Evolutionary conservation across 257 asterid species (phyloP).

Genomic region (Ophiorrhiza pumila): DNA sequence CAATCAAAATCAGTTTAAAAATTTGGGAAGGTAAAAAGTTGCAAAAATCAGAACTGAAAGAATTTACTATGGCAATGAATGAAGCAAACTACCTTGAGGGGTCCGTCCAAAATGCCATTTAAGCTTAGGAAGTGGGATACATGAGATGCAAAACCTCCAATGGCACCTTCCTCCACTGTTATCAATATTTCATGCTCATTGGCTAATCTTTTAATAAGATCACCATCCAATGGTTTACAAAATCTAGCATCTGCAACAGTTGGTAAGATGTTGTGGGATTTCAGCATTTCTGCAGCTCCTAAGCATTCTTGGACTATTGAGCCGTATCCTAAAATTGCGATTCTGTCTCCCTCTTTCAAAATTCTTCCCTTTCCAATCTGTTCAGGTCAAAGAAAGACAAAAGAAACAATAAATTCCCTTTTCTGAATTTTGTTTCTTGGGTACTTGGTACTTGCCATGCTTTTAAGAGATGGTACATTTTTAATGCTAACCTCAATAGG

Average conservation of each 20-base stretch:
- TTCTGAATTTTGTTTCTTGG: neutral
- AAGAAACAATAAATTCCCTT: neutral
- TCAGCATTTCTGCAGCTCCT: constrained; percentile 53
- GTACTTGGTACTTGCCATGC: neutral
- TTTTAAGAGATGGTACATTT: neutral
- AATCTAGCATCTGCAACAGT: constrained; percentile 78
- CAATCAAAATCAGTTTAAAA: neutral
- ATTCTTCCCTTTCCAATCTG: constrained; percentile 78
- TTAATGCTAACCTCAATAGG: constrained; percentile 56
- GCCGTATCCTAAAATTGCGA: constrained; percentile 74
- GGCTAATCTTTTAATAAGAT: constrained; percentile 49
- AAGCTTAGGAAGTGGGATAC: constrained; percentile 61
- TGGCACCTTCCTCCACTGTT: constrained; percentile 77
- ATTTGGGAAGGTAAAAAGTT: neutral
- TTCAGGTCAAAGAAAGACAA: neutral
- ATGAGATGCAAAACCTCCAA: constrained; percentile 85
- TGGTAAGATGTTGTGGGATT: constrained; percentile 31
- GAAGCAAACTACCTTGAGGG: constrained; percentile 50
- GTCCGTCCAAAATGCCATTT: constrained; percentile 63
- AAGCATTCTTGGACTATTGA: constrained; percentile 59
- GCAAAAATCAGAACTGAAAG: neutral
- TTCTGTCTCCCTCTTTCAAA: constrained; percentile 51
- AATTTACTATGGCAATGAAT: neutral
- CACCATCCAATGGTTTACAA: constrained; percentile 74
- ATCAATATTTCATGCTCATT: constrained; percentile 63